Percentiles rank a stretch among this genome's conserved stretches.
Evolutionary conservation across 2,329 filamentous ascomycete species (phyloP).

Genomic region (Sporothrix sp.): DNA sequence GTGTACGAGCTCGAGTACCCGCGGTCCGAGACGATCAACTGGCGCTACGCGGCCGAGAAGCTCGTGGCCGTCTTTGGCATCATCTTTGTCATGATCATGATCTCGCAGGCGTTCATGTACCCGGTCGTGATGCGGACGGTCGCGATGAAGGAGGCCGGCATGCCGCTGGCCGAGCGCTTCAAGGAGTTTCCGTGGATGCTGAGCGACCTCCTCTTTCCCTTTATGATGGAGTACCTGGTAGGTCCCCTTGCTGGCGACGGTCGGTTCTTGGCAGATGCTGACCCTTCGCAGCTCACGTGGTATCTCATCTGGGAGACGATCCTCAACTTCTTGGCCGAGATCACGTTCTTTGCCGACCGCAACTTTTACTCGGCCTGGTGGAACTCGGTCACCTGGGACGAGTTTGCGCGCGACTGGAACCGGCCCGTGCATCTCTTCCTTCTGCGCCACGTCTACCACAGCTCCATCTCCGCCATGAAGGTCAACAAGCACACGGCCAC

Average conservation of each 20-base stretch:
- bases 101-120: conserved; percentile 69
- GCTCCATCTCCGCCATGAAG: conserved; percentile 62
- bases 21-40: conserved; percentile 56
- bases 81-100: conserved; percentile 68
- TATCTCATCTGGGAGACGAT: conserved; percentile 74
- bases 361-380: conserved; percentile 64
- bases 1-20: conserved; percentile 76
- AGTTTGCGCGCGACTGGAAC: conserved; percentile 76
- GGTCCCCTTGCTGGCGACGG: conserved; percentile 9
- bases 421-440: conserved; percentile 67
- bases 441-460: conserved; percentile 69
- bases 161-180: conserved; percentile 52
- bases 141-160: conserved; percentile 55
- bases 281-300: conserved; percentile 47
- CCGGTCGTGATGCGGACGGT: conserved; percentile 60
- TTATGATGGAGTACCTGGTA: conserved; percentile 66
- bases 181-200: conserved; percentile 63
- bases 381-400: conserved; percentile 57
- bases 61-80: conserved; percentile 58
- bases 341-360: conserved; percentile 68
- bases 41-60: conserved; percentile 68
- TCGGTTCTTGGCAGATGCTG: not conserved
- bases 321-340: conserved; percentile 65
- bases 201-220: conserved; percentile 66
- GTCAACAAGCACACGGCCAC: conserved; percentile 62